Conservation (phyloP, 441 rosid genomes). For the Jatropha podagrica region DNA sequence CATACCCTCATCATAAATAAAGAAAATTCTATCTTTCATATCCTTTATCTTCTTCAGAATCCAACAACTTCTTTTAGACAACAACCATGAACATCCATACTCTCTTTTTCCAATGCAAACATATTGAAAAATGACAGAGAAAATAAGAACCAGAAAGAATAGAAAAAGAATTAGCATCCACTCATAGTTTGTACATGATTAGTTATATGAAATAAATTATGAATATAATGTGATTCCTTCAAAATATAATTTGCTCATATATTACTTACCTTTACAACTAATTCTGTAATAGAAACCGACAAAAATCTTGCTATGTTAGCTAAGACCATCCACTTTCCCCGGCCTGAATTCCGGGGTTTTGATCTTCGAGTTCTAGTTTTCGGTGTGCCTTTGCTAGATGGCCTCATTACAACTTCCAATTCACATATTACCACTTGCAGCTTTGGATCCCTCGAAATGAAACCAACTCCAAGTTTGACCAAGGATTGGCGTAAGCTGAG, state of each 20-base stretch:
- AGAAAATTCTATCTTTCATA: not conserved
- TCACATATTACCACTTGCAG: conserved; percentile 79
- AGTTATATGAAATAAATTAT: not conserved
- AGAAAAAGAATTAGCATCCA: not conserved
- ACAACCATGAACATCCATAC: not conserved
- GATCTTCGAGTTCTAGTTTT: conserved; percentile 52
- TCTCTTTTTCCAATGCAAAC: not conserved
- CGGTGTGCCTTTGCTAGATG: conserved; percentile 52
- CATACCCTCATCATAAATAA: not conserved
- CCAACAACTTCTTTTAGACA: not conserved
- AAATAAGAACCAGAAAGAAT: not conserved
- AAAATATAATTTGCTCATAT: conserved; percentile 3
- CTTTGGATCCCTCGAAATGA: conserved; percentile 92
- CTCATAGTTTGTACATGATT: not conserved
- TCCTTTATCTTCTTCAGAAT: not conserved
- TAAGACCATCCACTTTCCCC: conserved; percentile 92
- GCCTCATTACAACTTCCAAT: conserved; percentile 78
- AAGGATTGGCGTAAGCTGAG: conserved; percentile 86
- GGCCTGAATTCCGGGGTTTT: conserved; percentile 56
- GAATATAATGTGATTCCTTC: not conserved
- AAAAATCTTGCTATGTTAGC: conserved; percentile 88
- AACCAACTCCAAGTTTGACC: conserved; percentile 91
- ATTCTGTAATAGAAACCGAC: conserved; percentile 82
- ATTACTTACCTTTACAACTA: conserved; percentile 71
- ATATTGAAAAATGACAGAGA: not conserved